Evolutionary conservation across 2,329 filamentous ascomycete genomes (phyloP), one percentile per base, ranked within the genome.

Genomic region (Fusarium humuli): DNA sequence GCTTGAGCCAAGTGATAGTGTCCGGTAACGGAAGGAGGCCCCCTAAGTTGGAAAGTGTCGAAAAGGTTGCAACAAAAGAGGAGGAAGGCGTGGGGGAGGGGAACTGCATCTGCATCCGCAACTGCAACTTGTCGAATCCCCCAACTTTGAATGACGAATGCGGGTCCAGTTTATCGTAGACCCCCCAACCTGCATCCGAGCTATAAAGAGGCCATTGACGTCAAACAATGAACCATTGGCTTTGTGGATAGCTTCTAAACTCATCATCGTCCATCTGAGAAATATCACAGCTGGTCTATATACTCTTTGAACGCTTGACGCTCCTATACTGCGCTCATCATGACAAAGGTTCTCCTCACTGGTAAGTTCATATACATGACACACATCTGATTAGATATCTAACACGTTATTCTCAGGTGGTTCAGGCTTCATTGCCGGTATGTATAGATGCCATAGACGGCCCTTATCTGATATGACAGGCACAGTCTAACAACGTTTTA

Each of bases 361-460:
- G 77, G 77, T 77, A 49, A 53, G 69, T 52, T 18, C 7, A 14
- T 27, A 20, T 8, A 16, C 42, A 45, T 12, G 16, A 40, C 18
- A 4, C 25, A 22, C n/a, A 14, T 18, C 16, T 7, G 6, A 29
- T 22, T n/a, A 20, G 27, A n/a, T 14, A 47, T 27, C 57, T 75
- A 41, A 73, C 62, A 40, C 23, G 9, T 23, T 45, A 25, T 25
- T 25, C 20, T 5, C 46, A 79, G 78, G 78, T 67, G 78, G 78
- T 41, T 79, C 78, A 32, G 78, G 78, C 73, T 79, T 79, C 46
- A 79, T 79, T 57, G 78, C 78, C 55, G 78, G 78, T 79, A 70
- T 44, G 75, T 71, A 12, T 34, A 41, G 14, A 49, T 37, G 8
- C n/a, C 8, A 30, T 14, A 48, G 13, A 23, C 18, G 18, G 10